A percentile compares a stretch with the other conserved stretches of the same genome.
Evolutionary conservation across 345 rosid species (phyloP).

Genomic region (Eucalyptus marginata): DNA sequence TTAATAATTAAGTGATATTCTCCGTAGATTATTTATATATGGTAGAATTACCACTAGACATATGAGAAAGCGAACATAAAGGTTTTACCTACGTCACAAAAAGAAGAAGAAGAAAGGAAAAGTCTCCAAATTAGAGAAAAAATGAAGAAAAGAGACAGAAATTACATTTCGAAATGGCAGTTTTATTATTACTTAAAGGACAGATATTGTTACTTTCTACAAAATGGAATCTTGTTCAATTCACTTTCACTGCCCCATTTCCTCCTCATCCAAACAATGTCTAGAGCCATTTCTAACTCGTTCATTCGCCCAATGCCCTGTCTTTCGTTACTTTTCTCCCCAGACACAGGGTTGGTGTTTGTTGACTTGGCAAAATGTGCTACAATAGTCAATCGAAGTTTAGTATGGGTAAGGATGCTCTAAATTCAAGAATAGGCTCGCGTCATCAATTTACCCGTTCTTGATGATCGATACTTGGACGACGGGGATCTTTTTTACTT

Average conservation of each 20-base stretch:
- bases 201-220: neutral
- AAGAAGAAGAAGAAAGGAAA: no score
- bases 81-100: fast-evolving
- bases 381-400: no score
- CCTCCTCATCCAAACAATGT: neutral
- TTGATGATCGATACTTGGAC: no score
- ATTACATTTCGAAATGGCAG: neutral
- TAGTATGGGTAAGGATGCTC: no score
- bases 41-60: neutral
- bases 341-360: no score
- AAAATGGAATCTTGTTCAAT: neutral
- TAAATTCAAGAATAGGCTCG: no score
- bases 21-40: neutral
- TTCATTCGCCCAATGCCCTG: no score
- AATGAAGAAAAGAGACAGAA: neutral
- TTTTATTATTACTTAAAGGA: neutral
- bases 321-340: no score
- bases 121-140: neutral
- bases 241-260: neutral
- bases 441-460: no score
- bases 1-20: no score
- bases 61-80: neutral
- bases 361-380: no score
- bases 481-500: no score
- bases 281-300: neutral